phyloP scores from a whole-genome alignment of 2,329 filamentous ascomycete species.

The Penicillium sp. region DNA sequence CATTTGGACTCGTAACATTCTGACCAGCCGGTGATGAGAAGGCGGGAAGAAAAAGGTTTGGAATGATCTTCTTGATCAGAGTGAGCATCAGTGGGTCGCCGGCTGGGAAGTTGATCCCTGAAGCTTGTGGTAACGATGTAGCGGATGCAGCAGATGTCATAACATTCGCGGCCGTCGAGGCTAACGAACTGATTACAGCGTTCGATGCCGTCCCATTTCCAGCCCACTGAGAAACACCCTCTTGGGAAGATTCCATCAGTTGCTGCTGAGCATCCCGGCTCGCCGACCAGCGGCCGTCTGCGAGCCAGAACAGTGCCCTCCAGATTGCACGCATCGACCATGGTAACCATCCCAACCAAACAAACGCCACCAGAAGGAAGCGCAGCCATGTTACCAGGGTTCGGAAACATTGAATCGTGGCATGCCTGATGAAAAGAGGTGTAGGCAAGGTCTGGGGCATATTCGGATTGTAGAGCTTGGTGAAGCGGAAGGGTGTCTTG shows the following conservation, averaged over 20 bases:
- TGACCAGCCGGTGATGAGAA: constrained; percentile 31
- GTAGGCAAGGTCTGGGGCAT: constrained; percentile 85
- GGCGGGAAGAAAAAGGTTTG: constrained; percentile 33
- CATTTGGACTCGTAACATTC: constrained; percentile 22
- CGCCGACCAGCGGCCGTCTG: constrained; percentile 67
- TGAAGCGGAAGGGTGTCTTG: constrained; percentile 97
- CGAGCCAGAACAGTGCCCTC: constrained; percentile 93
- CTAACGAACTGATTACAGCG: constrained; percentile 17
- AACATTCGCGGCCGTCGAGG: constrained; percentile 25
- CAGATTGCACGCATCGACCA: constrained; percentile 89
- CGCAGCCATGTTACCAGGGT: constrained; percentile 76
- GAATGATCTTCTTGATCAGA: constrained; percentile 45
- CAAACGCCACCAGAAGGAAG: constrained; percentile 71
- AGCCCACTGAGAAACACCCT: constrained; percentile 21
- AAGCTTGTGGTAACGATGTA: constrained; percentile 35
- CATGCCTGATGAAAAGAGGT: constrained; percentile 75
- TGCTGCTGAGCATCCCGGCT: constrained; percentile 24
- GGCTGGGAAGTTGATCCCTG: constrained; percentile 42
- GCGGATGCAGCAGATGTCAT: constrained; percentile 23
- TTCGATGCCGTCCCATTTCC: constrained; percentile 27
- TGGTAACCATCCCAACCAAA: constrained; percentile 87
- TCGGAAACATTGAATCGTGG: constrained; percentile 68
- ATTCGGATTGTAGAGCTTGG: constrained; percentile 89
- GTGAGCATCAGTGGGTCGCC: constrained; percentile 48
- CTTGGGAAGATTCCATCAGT: constrained; percentile 12